Evolutionary conservation across 139 green algal species (phyloP), one percentile per base, ranked within the genome.

Genomic region (Klebsormidium nitens): DNA sequence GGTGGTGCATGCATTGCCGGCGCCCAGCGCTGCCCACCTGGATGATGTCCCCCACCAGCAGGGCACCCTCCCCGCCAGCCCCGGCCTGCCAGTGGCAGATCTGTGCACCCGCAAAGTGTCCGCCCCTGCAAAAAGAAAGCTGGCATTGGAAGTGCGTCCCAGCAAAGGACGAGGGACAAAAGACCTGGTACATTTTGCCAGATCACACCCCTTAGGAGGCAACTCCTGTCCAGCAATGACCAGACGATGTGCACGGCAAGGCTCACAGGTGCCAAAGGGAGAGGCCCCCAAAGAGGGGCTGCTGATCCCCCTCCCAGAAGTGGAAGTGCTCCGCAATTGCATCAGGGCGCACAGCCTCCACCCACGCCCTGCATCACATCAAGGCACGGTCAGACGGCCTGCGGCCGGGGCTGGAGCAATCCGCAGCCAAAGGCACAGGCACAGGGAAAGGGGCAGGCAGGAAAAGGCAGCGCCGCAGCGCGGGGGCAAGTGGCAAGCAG

Each of bases 81-180:
- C 63, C 63, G n/a, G 6, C 35, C 19, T 23, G 11, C 63, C 63
- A 71, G 63, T 66, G 40, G 5, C 68, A 28, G 8, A 71, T 42
- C n/a, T 66, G 42, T 14, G 63, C 39, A 37, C 75, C 75, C 3
- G 75, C 72, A 64, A 82, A 82, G 70, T 82, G 75, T 2, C 75
- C 75, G 3, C 75, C 75, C n/a, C n/a, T n/a, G n/a, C n/a, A n/a
- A n/a, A n/a, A n/a, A n/a, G n/a, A n/a, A n/a, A n/a, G n/a, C n/a
- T n/a, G n/a, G n/a, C n/a, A n/a, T n/a, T n/a, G n/a, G n/a, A n/a
- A n/a, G n/a, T n/a, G n/a, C n/a, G n/a, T n/a, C n/a, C n/a, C n/a
- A n/a, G n/a, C n/a, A n/a, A n/a, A n/a, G n/a, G n/a, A n/a, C n/a
- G n/a, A n/a, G n/a, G n/a, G n/a, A n/a, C n/a, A n/a, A n/a, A n/a